Evolutionary conservation across 345 rosid species (phyloP), one percentile per base, ranked within the genome.

Genomic region (Stellera chamaejasme): DNA sequence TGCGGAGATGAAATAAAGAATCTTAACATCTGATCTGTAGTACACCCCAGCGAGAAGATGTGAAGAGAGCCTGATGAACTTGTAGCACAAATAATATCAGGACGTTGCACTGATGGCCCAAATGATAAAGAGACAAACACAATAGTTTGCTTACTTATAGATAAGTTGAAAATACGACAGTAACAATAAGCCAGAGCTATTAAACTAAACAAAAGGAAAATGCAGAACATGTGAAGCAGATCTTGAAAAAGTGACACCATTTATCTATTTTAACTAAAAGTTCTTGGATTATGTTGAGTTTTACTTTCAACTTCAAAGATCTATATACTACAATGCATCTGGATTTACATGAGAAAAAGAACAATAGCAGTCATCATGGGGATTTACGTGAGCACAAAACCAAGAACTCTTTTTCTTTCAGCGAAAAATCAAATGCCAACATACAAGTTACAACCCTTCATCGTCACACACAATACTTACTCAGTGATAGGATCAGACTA

Each of bases 41-140:
- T 85, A 54, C 77, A 72, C 39, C 72, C 79, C 59, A 79, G 75
- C 45, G 79, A 76, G 56, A 91, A 88, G 50, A 86, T 77, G 71
- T 91, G 98, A 68, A 91, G 48, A 54, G 96, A 79, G 66, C 98
- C 98, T 41, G 95, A 83, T 64, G 92, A 82, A 60, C 98, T 85
- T 49, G 83, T 79, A 32, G 96, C 98, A 26, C 79, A 72, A 60
- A 91, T 84, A 70, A 91, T 77, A 66, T 85, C 85, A 0, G 94
- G 98, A 64, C 77, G 79, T 60, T 79, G 75, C 47, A 56, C 28
- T n/a, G 87, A 83, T 55, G 90, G 92, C 57, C 81, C 92, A 68
- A 91, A 88, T 61, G 98, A 88, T 68, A 91, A 58, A 59, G 72
- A 59, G 72, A 39, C 44, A 60, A 32, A 68, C 61, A 32, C 39